Base-by-base conservation (phyloP, 805 yeast genomes). In the Candida methanosorbosa region DNA sequence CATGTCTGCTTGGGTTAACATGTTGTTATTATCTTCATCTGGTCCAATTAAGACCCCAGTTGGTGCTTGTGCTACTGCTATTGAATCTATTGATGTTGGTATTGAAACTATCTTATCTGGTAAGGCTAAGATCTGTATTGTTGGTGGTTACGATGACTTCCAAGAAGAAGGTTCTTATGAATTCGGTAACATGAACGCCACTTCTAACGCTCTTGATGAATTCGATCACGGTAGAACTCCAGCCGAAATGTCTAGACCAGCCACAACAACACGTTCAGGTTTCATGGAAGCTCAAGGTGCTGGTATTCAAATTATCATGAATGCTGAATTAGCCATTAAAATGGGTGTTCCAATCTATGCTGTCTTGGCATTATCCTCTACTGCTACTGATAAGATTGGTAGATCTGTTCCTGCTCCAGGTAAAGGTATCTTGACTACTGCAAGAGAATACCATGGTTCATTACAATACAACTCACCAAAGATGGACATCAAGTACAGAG, bases 321-420 rank as follows among this genome's bases (percentile, higher is more conserved):
- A 78, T 46, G 98, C 97, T 36, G 86, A 81, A 47, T 69, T 92
- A 46, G 99, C 99, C 26, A 53, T 92, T 48, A 77, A 81, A 58
- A 92, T 92, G 99, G 99, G 99, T 70, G 97, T 94, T 50, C 99
- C 99, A 59, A 85, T 92, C 52, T 85, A 94, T 53, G 98, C 96
- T 64, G 78, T 92, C 43, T 72, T 88, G 50, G 98, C 94, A 36
- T 66, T 88, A 74, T 74, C 96, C 38, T 90, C 96, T 37, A 94
- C 97, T 54, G 98, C 98, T 35, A 76, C 95, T 41, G 99, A 92
- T 64, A 94, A 88, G 78, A 90, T 90, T 60, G 97, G 97, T 58
- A 82, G 97, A 68, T 88, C 97, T 33, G 90, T 92, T 47, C 99
- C 99, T 46, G 98, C 98, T 57, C 99, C 99, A 66, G 99, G 99